Evolutionary conservation across 768 basidiomycete genomes (phyloP).

Genomic region (Daedalea quercina): DNA sequence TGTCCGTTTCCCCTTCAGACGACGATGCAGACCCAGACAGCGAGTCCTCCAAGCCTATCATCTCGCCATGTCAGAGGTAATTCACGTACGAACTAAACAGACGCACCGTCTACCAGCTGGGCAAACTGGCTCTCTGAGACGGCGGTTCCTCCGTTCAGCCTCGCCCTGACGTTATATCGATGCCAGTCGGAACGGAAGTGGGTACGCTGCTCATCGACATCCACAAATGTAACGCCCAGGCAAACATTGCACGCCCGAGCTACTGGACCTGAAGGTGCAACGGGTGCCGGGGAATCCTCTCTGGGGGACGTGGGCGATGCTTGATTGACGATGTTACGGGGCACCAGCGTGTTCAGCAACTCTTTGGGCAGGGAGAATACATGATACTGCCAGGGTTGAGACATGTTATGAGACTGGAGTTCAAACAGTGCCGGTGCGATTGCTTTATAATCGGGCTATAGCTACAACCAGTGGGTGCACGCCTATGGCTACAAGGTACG

Average conservation of each 20-base stretch:
- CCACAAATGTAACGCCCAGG: constrained; percentile 57
- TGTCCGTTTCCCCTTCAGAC: constrained; percentile 42
- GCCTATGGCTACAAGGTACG: not conserved
- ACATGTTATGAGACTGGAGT: constrained; percentile 5
- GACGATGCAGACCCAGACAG: constrained; percentile 89
- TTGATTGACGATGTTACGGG: constrained; percentile 51
- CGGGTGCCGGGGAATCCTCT: constrained; percentile 19
- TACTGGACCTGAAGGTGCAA: constrained; percentile 28
- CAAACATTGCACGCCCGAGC: constrained; percentile 68
- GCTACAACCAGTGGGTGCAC: not conserved
- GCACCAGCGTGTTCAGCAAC: constrained; percentile 63
- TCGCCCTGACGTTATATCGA: constrained; percentile 90
- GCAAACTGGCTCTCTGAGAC: constrained; percentile 70
- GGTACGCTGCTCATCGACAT: constrained; percentile 73
- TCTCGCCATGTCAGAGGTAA: not conserved
- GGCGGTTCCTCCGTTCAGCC: constrained; percentile 52
- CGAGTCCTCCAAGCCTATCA: constrained; percentile 71
- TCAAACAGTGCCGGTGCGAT: not conserved
- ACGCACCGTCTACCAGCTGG: constrained; percentile 74
- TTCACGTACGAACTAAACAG: not conserved
- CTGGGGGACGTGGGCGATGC: constrained; percentile 24
- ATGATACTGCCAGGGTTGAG: constrained; percentile 37
- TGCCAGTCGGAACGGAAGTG: constrained; percentile 98
- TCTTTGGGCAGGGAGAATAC: constrained; percentile 68
- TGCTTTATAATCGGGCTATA: not conserved